phyloP scores from a whole-genome alignment of 176 grass and related monocot species.

The Eragrostis nindensis region DNA sequence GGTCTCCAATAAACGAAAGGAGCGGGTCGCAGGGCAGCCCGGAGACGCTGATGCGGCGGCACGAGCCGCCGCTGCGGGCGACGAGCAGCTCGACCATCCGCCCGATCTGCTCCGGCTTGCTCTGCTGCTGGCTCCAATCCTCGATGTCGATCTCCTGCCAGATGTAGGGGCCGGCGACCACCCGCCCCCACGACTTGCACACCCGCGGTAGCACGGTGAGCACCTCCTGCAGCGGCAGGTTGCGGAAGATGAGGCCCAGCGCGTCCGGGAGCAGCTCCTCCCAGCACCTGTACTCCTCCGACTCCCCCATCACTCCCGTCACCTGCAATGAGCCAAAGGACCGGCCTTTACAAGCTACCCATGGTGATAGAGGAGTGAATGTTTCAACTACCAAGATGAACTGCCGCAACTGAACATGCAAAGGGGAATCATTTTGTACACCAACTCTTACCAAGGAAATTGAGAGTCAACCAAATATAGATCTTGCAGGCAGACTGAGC shows the following conservation, averaged over 20 bases:
- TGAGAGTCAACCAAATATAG: constrained; percentile 13
- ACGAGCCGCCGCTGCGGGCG: constrained; percentile 67
- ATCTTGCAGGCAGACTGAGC: constrained; percentile 5
- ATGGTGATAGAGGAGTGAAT: constrained; percentile 5
- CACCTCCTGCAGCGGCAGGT: constrained; percentile 82
- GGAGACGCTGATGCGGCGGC: constrained; percentile 76
- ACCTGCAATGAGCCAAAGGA: constrained; percentile 3
- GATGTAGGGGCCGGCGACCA: constrained; percentile 82
- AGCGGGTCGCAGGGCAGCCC: constrained; percentile 72
- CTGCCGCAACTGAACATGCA: background rate
- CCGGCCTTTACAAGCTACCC: constrained; percentile 9
- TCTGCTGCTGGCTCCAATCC: constrained; percentile 95
- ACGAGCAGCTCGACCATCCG: constrained; percentile 90
- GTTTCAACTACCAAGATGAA: constrained; percentile 40
- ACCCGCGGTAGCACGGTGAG: constrained; percentile 87
- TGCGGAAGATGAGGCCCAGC: constrained; percentile 86
- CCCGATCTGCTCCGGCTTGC: constrained; percentile 70
- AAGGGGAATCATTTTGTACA: background rate
- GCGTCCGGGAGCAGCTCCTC: constrained; percentile 90
- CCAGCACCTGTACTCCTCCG: constrained; percentile 71
- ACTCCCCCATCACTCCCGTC: constrained; percentile 57
- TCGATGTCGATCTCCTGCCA: constrained; percentile 97
- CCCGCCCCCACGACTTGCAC: constrained; percentile 81
- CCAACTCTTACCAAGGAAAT: constrained; percentile 9
- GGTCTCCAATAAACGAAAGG: constrained; percentile 81